These are phyloP conservation scores for Pistacia integerrima DNA, from an alignment of 345 rosid genomes.

Conservation along the genomic window DNA sequence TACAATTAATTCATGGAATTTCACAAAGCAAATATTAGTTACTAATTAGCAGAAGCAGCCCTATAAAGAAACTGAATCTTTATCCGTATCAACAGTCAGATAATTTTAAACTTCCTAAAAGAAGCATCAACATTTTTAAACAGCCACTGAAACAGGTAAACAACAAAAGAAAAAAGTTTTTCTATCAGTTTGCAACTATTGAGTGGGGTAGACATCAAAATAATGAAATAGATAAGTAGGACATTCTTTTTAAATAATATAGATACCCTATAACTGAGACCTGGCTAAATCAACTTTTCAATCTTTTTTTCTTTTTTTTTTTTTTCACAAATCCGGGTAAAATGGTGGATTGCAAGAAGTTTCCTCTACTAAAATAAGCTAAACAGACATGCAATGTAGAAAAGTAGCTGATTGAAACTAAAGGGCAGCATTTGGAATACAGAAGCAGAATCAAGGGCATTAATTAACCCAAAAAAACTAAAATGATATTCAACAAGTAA, in stretches of 20 bases:
- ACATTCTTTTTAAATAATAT: too few relatives aligned
- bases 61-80: too few relatives aligned
- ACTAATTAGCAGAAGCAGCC: background rate
- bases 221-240: too few relatives aligned
- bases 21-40: background rate
- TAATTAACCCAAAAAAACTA: background rate
- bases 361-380: background rate
- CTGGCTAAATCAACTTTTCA: background rate
- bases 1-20: background rate
- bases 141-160: background rate
- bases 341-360: background rate
- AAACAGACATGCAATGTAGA: background rate
- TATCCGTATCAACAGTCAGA: background rate
- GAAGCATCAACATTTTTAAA: background rate
- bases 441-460: background rate
- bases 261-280: background rate
- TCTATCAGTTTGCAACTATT: too few relatives aligned
- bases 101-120: background rate
- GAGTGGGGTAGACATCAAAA: too few relatives aligned
- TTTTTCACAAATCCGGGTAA: background rate
- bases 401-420: background rate
- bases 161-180: too few relatives aligned
- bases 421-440: background rate
- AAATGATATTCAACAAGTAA: background rate
- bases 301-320: background rate